phyloP scores from a whole-genome alignment of 441 rosid species.

The Codiaeum variegatum region DNA sequence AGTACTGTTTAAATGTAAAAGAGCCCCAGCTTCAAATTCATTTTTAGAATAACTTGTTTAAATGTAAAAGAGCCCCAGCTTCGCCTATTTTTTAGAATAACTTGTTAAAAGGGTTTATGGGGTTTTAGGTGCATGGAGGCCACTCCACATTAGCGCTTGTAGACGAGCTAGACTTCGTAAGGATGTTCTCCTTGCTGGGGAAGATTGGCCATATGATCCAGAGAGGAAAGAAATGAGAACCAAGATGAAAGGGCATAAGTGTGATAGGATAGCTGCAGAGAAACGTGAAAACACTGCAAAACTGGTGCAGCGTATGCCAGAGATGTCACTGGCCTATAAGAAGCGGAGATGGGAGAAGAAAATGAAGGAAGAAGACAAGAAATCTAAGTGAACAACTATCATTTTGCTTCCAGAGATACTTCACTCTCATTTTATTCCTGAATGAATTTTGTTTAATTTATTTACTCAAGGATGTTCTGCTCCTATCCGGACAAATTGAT shows the following conservation, averaged over 20 bases:
- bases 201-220: constrained; percentile 87
- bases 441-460: neutral
- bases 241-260: constrained; percentile 80
- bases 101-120: constrained; percentile 90
- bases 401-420: too few species aligned
- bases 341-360: constrained; percentile 85
- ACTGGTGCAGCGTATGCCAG: constrained; percentile 81
- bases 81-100: too few species aligned
- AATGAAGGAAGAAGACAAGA: constrained; percentile 33
- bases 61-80: too few species aligned
- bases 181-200: constrained; percentile 70
- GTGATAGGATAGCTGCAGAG: constrained; percentile 56
- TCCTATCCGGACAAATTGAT: neutral
- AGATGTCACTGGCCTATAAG: constrained; percentile 70
- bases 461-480: neutral
- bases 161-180: constrained; percentile 79
- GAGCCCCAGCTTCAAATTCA: too few species aligned
- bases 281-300: constrained; percentile 47
- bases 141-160: constrained; percentile 76
- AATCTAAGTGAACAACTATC: constrained; percentile 1
- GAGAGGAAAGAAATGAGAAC: constrained; percentile 77
- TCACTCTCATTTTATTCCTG: too few species aligned
- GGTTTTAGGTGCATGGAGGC: constrained; percentile 91
- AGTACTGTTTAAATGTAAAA: too few species aligned
- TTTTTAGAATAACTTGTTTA: too few species aligned